phyloP scores from a whole-genome alignment of 441 rosid genomes.

The Gossypium gossypioides region DNA sequence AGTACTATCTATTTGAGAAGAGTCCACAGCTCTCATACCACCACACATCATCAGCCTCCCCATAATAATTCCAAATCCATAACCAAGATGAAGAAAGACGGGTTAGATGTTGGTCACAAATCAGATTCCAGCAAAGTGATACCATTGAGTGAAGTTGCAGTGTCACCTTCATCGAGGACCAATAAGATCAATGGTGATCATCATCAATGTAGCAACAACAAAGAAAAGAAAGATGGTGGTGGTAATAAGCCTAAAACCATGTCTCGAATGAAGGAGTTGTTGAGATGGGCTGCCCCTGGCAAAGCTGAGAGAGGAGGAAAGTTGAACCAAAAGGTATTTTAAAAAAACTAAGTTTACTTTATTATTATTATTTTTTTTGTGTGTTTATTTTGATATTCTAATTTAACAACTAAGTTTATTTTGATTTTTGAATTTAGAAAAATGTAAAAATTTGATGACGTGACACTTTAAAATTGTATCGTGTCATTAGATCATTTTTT shows the following conservation, averaged over 20 bases:
- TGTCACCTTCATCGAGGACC: not conserved
- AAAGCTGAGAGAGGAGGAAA: conserved; percentile 48
- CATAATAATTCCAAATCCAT: conserved; percentile 9
- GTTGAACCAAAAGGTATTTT: conserved; percentile 42
- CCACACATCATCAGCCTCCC: conserved; percentile 17
- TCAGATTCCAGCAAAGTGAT: conserved; percentile 41
- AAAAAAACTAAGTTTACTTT: too few relatives aligned
- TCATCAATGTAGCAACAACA: conserved; percentile 8
- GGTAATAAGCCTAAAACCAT: conserved; percentile 41
- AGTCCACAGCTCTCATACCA: conserved; percentile 8
- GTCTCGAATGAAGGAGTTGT: conserved; percentile 60
- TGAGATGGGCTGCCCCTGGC: conserved; percentile 62
- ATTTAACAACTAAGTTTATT: too few relatives aligned
- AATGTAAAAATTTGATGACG: too few relatives aligned
- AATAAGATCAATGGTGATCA: not conserved
- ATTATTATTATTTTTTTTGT: too few relatives aligned
- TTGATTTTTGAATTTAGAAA: too few relatives aligned
- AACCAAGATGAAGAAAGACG: conserved; percentile 43
- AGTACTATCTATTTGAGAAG: conserved; percentile 37
- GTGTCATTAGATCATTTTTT: too few relatives aligned
- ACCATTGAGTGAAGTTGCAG: conserved; percentile 23
- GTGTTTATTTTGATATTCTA: too few relatives aligned
- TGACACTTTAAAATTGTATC: too few relatives aligned
- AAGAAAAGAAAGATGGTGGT: conserved; percentile 27
- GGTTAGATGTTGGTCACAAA: conserved; percentile 14